Evolutionary conservation across 257 asterid genomes (phyloP), one percentile per base, ranked within the genome.

Genomic region (Linderniella brevidens): DNA sequence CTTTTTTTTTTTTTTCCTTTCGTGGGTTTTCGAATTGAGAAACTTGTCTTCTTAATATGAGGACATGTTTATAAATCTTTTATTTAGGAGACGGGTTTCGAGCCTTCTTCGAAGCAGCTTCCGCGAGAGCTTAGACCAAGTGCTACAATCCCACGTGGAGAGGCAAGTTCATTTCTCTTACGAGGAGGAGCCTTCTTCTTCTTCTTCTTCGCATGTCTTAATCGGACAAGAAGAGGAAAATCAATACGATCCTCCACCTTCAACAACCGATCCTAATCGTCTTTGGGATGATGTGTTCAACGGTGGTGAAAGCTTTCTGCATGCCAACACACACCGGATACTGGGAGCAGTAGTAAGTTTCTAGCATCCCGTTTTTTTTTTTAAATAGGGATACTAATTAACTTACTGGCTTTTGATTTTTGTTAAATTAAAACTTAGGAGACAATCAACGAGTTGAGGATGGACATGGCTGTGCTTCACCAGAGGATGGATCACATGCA

Each of bases 61-160:
- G 4, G 32, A 25, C 19, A 10, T 19, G 5, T 11, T 1, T 32
- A 4, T 19, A 12, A 4, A 32, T 13, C n/a, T n/a, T 19, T 61
- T 54, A 5, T 56, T 64, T 49, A 85, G 96, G 92, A 72, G 88
- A 51, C 80, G 82, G 8, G 96, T 85, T 37, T 85, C 98, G 44
- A 63, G 75, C 66, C 93, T 88, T 66, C 90, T 88, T 37, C 73
- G 72, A 53, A 83, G 97, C 71, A 71, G 90, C 71, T 88, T 88
- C 64, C 80, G 94, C 8, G 93, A 75, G 64, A 80, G 81, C 52
- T 77, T 88, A 32, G 66, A 88, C 62, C 95, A 67, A 67, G 68
- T 88, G 47, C 65, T 88, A 47, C 95, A 78, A 46, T 78, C 95
- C 17, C 86, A 76, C 13, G 75, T 88, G 54, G 83, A 73, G 53